phyloP scores from a whole-genome alignment of 163 green algal species.

The Chlamydomonas reinhardtii region DNA sequence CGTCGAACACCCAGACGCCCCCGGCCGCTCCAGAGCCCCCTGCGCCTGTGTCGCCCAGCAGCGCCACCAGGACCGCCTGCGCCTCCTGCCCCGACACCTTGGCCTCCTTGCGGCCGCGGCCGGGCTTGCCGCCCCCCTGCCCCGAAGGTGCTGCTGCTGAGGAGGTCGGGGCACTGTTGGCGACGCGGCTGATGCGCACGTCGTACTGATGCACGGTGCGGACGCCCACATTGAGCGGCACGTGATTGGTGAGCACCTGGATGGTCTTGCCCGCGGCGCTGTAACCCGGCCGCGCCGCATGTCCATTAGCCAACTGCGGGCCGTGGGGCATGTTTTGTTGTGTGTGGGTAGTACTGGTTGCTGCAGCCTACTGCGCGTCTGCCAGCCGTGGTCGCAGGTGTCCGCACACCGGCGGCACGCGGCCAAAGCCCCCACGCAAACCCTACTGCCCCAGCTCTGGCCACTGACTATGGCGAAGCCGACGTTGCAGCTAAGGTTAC shows the following conservation, averaged over 20 bases:
- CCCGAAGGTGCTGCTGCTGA: not conserved
- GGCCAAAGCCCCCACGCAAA: no score
- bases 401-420: no score
- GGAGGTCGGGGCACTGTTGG: no score
- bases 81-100: not conserved
- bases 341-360: no score
- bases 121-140: no score
- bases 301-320: not conserved
- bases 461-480: no score
- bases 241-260: constrained; percentile 19
- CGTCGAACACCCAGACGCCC: not conserved
- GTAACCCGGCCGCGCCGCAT: not conserved
- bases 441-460: no score
- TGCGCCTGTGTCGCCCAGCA: not conserved
- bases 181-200: not conserved
- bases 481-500: no score
- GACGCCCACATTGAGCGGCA: not conserved
- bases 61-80: not conserved
- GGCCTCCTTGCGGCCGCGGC: not conserved
- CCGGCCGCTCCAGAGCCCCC: not conserved
- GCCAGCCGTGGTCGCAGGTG: no score
- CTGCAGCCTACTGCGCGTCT: no score
- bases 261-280: not conserved
- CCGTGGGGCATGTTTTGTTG: no score
- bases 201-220: constrained; percentile 1